phyloP scores from a whole-genome alignment of 768 basidiomycete species.

The Rossbeevera mucosa region DNA sequence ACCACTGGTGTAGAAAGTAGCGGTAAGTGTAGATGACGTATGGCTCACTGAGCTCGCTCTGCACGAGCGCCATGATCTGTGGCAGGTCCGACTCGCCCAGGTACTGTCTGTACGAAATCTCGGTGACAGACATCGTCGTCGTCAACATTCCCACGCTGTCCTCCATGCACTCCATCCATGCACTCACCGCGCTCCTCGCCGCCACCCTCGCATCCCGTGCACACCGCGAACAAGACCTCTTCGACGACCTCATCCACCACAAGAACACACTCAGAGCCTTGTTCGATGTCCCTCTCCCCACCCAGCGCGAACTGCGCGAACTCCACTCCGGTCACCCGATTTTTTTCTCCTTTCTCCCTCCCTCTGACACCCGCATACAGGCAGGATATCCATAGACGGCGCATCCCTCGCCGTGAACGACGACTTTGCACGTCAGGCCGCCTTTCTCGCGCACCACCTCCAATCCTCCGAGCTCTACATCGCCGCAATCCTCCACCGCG shows the following conservation, averaged over 20 bases:
- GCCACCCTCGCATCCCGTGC: conserved; percentile 44
- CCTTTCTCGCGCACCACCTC: conserved; percentile 79
- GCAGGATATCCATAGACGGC: conserved; percentile 60
- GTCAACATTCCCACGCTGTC: not conserved
- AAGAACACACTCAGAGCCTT: conserved; percentile 58
- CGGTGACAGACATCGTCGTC: conserved; percentile 41
- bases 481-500: conserved; percentile 61
- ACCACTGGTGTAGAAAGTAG: conserved; percentile 97
- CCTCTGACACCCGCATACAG: conserved; percentile 36
- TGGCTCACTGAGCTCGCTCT: conserved; percentile 91
- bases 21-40: conserved; percentile 96
- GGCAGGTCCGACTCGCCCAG: conserved; percentile 72
- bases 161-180: conserved; percentile 56
- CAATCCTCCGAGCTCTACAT: conserved; percentile 78
- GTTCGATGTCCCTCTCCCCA: conserved; percentile 61
- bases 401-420: conserved; percentile 68
- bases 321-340: conserved; percentile 52
- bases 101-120: conserved; percentile 61
- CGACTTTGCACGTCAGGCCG: conserved; percentile 72
- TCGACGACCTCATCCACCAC: conserved; percentile 67
- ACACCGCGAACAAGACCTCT: conserved; percentile 66
- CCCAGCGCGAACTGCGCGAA: conserved; percentile 61
- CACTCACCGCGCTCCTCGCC: conserved; percentile 51
- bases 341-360: conserved; percentile 29
- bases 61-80: conserved; percentile 81